Percentiles rank a stretch among this genome's conserved stretches.
Conservation (phyloP, 306 rosid genomes). For the Lathyrus sativus region DNA sequence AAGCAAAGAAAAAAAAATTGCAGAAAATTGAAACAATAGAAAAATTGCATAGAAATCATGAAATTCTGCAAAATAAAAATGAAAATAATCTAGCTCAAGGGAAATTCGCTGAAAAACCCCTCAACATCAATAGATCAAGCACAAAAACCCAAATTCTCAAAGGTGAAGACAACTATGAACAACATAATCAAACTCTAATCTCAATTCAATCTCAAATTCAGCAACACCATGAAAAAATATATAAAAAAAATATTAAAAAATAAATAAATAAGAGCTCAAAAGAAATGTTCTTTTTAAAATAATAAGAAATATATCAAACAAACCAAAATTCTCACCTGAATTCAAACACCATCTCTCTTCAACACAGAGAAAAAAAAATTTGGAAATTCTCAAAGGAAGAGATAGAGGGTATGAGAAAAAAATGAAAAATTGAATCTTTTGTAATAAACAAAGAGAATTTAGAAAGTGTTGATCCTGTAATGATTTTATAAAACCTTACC, state of each 20-base stretch:
- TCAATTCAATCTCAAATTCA: slow-evolving; percentile 25
- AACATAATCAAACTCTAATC: slow-evolving; percentile 9
- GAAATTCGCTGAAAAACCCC: slow-evolving; percentile 32
- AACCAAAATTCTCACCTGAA: slow-evolving; percentile 41
- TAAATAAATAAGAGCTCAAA: not conserved
- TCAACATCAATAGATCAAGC: slow-evolving; percentile 43
- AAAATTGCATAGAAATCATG: slow-evolving; percentile 18
- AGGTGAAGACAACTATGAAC: slow-evolving; percentile 17
- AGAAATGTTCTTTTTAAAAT: not conserved
- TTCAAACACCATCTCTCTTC: slow-evolving; percentile 7
- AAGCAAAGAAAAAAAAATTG: slow-evolving; percentile 32
- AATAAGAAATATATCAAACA: not conserved
- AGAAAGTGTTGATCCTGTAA: slow-evolving; percentile 40
- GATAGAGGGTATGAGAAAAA: slow-evolving; percentile 8
- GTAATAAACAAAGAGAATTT: slow-evolving; percentile 13
- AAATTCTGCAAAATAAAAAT: slow-evolving; percentile 5
- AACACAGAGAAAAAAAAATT: slow-evolving; percentile 13
- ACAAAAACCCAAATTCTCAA: slow-evolving; percentile 14
- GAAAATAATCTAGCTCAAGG: not conserved
- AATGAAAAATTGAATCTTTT: slow-evolving; percentile 29
- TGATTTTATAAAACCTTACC: slow-evolving; percentile 14
- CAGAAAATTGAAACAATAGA: slow-evolving; percentile 24
- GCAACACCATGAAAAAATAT: slow-evolving; percentile 3
- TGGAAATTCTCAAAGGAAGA: not conserved
- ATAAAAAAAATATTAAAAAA: not conserved